These are phyloP conservation scores for Gracilaria gracilis DNA, from an alignment of 23 red algal species.

Conservation along the genomic window DNA sequence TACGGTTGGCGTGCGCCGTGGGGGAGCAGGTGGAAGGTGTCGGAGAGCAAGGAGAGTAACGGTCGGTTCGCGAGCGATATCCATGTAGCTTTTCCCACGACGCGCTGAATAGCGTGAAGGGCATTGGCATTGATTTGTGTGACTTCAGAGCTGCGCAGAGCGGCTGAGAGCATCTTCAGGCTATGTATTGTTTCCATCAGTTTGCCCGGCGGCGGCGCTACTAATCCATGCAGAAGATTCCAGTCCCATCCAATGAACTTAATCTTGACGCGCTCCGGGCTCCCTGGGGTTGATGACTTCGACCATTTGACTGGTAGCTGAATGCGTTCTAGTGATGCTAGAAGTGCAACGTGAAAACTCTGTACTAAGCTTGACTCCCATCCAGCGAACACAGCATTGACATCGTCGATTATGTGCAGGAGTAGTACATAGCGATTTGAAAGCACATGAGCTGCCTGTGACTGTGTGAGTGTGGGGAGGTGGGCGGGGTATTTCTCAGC, in stretches of 20 bases:
- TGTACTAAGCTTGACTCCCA: neutral
- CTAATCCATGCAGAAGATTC: neutral
- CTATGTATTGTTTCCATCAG: neutral
- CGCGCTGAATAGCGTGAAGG: neutral
- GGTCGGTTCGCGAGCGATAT: neutral
- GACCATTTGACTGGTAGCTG: constrained; percentile 5
- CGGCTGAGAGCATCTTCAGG: neutral
- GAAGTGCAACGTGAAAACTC: neutral
- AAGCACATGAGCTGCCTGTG: neutral
- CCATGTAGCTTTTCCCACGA: constrained; percentile 22
- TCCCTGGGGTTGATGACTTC: neutral
- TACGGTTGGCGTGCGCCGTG: neutral
- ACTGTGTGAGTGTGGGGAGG: neutral
- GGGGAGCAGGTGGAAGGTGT: neutral
- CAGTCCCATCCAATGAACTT: constrained; percentile 36
- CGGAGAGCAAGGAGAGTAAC: constrained; percentile 3
- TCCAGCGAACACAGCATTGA: constrained; percentile 9
- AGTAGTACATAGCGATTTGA: neutral
- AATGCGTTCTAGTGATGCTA: neutral
- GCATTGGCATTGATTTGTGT: neutral
- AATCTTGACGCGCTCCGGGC: neutral
- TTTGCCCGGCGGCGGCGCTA: neutral
- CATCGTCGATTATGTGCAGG: constrained; percentile 37
- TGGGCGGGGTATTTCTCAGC: no score
- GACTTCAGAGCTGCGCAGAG: neutral